Evolutionary conservation across 164 flowering plant species (phyloP), one percentile per base, ranked within the genome.

Genomic region (Piper longum): DNA sequence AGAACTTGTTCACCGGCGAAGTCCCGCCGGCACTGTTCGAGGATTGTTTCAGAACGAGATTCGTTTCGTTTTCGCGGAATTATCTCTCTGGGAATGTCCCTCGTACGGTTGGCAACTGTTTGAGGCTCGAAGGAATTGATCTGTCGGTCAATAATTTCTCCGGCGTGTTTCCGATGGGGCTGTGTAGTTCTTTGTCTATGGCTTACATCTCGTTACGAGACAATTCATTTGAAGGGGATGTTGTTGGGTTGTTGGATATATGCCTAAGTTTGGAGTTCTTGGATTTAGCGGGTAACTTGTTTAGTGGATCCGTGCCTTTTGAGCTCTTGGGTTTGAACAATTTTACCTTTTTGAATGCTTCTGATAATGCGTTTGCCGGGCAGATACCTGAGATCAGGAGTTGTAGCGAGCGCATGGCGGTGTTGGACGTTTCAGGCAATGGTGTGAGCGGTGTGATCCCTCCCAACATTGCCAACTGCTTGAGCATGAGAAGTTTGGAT

Each of bases 221-320:
- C 71, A 93, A 93, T 77, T 68, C 55, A 57, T 61, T 93, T 13
- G 67, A 75, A 16, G 97, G 97, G 52, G 69, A 54, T 66, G 78
- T 87, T 42, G 60, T 72, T 36, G 80, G 77, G n/a, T 76, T 67
- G 72, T 39, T 88, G 40, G 72, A 74, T 7, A 56, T 43, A 7
- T 89, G 96, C 71, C 76, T 64, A 52, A 84, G 86, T 55, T 74
- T 89, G 81, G 83, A 79, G 62, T 60, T 79, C 66, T 72, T 93
- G 75, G 99, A 93, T 80, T 81, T 93, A 16, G 81, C 90, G 45
- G 82, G 83, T 72, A 93, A 93, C 78, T 17, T 44, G 43, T 85
- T 93, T 58, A 72, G 71, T 13, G 99, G 96, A 42, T 60, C 65
- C 41, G 75, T 80, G 41, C 96, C 99, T 18, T 87, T 84, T 64